Evolutionary conservation across 202 grass and related monocot genomes (phyloP), one percentile per base, ranked within the genome.

Genomic region (Alloteropsis angusta): DNA sequence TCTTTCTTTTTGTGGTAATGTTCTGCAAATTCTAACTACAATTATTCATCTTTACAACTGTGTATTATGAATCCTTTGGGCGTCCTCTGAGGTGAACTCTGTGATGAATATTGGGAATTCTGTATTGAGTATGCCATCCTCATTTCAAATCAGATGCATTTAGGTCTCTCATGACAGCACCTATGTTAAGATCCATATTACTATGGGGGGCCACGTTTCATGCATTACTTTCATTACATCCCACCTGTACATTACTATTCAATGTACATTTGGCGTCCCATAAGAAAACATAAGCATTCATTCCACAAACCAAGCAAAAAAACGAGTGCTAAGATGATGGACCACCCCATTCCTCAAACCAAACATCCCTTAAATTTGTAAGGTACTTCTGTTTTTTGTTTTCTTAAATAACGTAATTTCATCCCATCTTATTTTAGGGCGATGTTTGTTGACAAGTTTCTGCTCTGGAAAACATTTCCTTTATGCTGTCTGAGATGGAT

Each of bases 381-480:
- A 38, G 41, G n/a, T 39, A 57, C 17, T 41, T 73, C 5, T 73
- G 37, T 68, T 13, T 15, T 68, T 65, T 26, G 36, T 56, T 81
- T 85, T 78, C 35, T 46, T 60, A 73, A 32, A n/a, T 76, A 41
- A 49, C 67, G 4, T 47, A 88, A 45, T 43, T 66, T 77, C 49
- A 8, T 52, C 11, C 85, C 16, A 73, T 65, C 45, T 88, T 75
- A 26, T 39, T 84, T 84, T 67, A 98, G 96, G 88, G 65, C 58
- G 38, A 91, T 95, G 87, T 95, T 98, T 84, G 62, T 89, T 80
- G 92, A 95, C 60, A 98, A 98, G 80, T 89, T 98, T 88, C 75
- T 98, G 54, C 60, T 87, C 26, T 93, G 96, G 96, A 98, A 91
- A 98, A 87, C 93, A 89, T 91, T 98, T 89, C 90, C 96, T 48